Conservation (phyloP, 164 flowering plant genomes). For the Warburgia ugandensis region DNA sequence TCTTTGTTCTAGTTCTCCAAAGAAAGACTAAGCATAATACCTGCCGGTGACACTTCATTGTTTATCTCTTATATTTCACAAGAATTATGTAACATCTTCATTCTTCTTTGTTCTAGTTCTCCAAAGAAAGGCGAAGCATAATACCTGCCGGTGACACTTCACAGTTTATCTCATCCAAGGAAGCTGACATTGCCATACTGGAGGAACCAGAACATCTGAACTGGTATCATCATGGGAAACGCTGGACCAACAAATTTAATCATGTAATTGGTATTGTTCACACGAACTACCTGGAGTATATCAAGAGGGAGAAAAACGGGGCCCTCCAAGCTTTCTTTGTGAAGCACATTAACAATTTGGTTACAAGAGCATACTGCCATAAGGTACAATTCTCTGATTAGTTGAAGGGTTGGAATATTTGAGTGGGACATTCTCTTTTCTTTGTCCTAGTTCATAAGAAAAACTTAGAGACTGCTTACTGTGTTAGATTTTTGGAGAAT, state of each 20-base stretch:
- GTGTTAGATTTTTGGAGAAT: too few species aligned
- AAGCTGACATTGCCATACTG: constrained; percentile 82
- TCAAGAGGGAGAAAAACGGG: constrained; percentile 78
- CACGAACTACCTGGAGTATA: constrained; percentile 74
- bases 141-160: constrained; percentile 80
- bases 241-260: constrained; percentile 84
- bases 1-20: constrained; percentile 46
- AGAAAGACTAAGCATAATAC: constrained; percentile 66
- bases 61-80: too few species aligned
- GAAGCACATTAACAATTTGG: constrained; percentile 75
- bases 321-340: constrained; percentile 76
- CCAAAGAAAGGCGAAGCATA: constrained; percentile 68
- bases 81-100: constrained; percentile 2
- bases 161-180: constrained; percentile 64
- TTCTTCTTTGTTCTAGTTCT: constrained; percentile 35
- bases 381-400: too few species aligned
- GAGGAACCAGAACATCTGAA: constrained; percentile 83
- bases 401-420: too few species aligned
- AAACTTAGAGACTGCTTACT: too few species aligned
- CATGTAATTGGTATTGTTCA: constrained; percentile 81
- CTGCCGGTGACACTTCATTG: constrained; percentile 76
- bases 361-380: constrained; percentile 64
- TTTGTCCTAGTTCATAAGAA: too few species aligned
- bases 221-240: constrained; percentile 82
- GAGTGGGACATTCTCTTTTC: too few species aligned